phyloP scores from a whole-genome alignment of 2,329 filamentous ascomycete genomes.

The Ophiocordyceps sinensis region DNA sequence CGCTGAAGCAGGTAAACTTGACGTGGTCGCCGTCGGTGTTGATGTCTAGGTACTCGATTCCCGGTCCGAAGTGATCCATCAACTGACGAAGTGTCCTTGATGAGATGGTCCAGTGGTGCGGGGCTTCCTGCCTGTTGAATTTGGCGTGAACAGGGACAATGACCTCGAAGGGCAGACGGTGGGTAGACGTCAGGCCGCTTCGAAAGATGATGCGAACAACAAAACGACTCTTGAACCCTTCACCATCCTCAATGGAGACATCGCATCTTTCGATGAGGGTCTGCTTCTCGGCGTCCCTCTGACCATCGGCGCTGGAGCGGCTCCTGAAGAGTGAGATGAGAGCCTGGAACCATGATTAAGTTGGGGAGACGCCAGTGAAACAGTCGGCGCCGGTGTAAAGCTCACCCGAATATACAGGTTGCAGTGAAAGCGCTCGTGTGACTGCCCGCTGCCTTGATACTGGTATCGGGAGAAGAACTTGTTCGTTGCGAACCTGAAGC shows the following conservation, averaged over 20 bases:
- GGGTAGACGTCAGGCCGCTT: constrained; percentile 65
- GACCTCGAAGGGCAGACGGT: constrained; percentile 61
- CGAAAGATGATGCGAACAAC: constrained; percentile 60
- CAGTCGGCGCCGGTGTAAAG: not conserved
- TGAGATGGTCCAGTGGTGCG: constrained; percentile 59
- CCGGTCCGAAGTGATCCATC: constrained; percentile 67
- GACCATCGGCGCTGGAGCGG: constrained; percentile 42
- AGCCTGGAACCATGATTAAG: constrained; percentile 24
- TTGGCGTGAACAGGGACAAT: constrained; percentile 62
- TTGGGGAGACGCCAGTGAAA: not conserved
- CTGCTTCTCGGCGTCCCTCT: constrained; percentile 46
- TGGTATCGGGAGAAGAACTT: constrained; percentile 62
- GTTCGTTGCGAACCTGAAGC: constrained; percentile 50
- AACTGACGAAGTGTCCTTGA: constrained; percentile 58
- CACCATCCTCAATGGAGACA: constrained; percentile 56
- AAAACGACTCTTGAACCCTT: constrained; percentile 57
- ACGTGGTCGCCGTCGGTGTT: constrained; percentile 59
- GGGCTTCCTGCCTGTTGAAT: constrained; percentile 52
- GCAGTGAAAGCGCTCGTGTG: constrained; percentile 53
- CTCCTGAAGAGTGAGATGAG: constrained; percentile 63
- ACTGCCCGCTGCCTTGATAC: constrained; percentile 39
- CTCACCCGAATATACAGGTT: constrained; percentile 56
- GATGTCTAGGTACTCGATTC: constrained; percentile 68
- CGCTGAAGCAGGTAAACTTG: constrained; percentile 70
- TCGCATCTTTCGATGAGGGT: constrained; percentile 62